Conservation (phyloP, 1,139 yeast genomes). For the Debaryomyces fabryi region DNA sequence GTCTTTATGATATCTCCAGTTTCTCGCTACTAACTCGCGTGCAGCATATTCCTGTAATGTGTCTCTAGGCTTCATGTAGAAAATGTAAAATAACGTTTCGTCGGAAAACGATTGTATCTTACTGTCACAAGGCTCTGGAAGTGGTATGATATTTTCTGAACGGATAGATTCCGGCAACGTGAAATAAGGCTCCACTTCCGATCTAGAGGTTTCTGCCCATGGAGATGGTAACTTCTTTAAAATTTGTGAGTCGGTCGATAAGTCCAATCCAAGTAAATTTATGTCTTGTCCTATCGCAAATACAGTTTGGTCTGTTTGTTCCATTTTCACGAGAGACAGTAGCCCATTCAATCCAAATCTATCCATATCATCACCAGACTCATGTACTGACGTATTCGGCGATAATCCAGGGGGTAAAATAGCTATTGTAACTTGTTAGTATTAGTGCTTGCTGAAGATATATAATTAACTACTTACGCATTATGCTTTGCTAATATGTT, state of each 20-base stretch:
- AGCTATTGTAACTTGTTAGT: constrained; percentile 16
- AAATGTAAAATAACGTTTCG: constrained; percentile 90
- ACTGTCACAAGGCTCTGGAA: constrained; percentile 55
- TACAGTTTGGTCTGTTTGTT: constrained; percentile 62
- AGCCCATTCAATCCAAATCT: constrained; percentile 79
- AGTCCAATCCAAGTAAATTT: constrained; percentile 70
- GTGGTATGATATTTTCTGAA: constrained; percentile 48
- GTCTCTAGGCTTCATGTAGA: constrained; percentile 92
- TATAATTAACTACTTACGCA: constrained; percentile 2
- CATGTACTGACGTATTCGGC: constrained; percentile 16
- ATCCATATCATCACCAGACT: constrained; percentile 39
- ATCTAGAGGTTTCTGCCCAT: constrained; percentile 89
- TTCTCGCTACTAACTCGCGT: constrained; percentile 81
- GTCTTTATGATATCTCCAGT: constrained; percentile 97
- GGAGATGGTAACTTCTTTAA: constrained; percentile 84
- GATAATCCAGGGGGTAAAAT: constrained; percentile 38
- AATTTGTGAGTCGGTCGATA: constrained; percentile 51
- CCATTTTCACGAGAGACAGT: constrained; percentile 67
- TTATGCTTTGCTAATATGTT: background rate
- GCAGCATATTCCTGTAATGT: constrained; percentile 94
- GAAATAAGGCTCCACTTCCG: constrained; percentile 88
- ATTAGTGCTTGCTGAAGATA: background rate
- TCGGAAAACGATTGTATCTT: constrained; percentile 81
- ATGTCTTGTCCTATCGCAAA: constrained; percentile 87
- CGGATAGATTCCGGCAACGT: constrained; percentile 60